Evolutionary conservation across 1,284 basidiomycete genomes (phyloP).

Genomic region (Apiotrichum laibachii): DNA sequence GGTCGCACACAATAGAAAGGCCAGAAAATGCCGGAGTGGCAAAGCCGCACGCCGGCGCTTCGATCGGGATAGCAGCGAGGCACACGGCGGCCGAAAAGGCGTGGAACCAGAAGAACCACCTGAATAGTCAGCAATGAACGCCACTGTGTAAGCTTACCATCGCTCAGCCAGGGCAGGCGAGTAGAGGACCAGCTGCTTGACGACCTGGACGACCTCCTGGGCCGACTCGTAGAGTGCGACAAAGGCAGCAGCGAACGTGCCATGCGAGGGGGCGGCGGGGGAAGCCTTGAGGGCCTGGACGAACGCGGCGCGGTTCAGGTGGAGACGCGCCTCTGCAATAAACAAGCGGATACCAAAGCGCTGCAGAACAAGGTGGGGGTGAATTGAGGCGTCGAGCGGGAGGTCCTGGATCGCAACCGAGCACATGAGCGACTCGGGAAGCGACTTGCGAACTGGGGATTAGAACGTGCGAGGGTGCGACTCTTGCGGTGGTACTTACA

Average conservation of each 20-base stretch:
- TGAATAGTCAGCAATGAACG: neutral
- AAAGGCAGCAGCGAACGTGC: constrained; percentile 37
- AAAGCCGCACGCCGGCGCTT: constrained; percentile 46
- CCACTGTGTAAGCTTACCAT: constrained; percentile 18
- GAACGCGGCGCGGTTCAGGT: constrained; percentile 45
- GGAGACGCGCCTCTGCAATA: constrained; percentile 41
- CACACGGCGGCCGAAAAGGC: constrained; percentile 47
- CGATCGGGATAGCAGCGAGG: constrained; percentile 45
- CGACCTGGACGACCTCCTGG: constrained; percentile 46
- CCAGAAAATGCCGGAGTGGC: constrained; percentile 44
- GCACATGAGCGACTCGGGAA: constrained; percentile 40
- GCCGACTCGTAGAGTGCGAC: constrained; percentile 43
- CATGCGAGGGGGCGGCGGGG: constrained; percentile 32
- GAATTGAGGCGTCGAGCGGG: constrained; percentile 34
- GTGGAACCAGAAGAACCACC: constrained; percentile 48
- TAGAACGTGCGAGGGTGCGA: neutral
- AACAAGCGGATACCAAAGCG: constrained; percentile 44
- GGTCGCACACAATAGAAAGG: constrained; percentile 46
- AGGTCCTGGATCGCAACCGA: constrained; percentile 35
- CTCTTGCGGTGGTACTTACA: constrained; percentile 24
- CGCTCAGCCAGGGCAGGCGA: constrained; percentile 42
- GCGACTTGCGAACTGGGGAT: constrained; percentile 31
- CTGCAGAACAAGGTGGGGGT: constrained; percentile 45
- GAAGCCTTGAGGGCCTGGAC: constrained; percentile 38
- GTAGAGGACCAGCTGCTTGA: constrained; percentile 45